Evolutionary conservation across 495 filamentous ascomycete genomes (phyloP).

Genomic region (Aspergillus bridgeri): DNA sequence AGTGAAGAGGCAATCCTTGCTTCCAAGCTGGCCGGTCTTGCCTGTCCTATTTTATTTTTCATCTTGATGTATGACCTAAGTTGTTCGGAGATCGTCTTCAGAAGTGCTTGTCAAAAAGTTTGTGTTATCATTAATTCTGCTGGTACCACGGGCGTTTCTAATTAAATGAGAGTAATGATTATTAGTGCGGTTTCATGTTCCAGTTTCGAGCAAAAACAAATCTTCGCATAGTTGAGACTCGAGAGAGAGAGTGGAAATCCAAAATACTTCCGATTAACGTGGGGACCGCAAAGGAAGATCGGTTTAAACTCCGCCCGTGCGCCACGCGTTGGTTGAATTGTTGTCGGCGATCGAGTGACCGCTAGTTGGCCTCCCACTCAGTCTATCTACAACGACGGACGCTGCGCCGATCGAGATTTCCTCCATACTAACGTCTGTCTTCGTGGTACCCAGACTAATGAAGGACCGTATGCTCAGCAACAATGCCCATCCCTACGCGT

Average conservation of each 20-base stretch:
- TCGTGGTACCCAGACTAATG: background rate
- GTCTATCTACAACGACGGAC: conserved; percentile 1
- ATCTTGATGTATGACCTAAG: background rate
- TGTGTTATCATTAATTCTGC: conserved; percentile 9
- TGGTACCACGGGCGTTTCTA: conserved; percentile 11
- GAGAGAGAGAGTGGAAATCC: too few species aligned
- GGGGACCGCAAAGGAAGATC: background rate
- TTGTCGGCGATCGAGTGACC: background rate
- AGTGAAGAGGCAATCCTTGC: too few species aligned
- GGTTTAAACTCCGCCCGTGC: background rate
- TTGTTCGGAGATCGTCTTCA: background rate
- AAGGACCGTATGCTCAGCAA: conserved; percentile 8
- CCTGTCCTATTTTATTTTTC: background rate
- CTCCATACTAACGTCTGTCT: background rate
- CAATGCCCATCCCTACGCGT: conserved; percentile 44
- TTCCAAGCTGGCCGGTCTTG: too few species aligned
- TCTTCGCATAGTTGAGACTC: background rate
- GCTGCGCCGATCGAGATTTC: background rate
- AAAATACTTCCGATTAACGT: background rate
- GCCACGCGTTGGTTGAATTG: background rate
- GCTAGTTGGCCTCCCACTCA: background rate
- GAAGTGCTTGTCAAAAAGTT: conserved; percentile 10
- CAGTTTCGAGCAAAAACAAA: background rate
- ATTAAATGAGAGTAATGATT: conserved; percentile 11
- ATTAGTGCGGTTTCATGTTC: background rate